Base-by-base conservation (phyloP, 768 basidiomycete genomes). In the Pluteus cervinus region DNA sequence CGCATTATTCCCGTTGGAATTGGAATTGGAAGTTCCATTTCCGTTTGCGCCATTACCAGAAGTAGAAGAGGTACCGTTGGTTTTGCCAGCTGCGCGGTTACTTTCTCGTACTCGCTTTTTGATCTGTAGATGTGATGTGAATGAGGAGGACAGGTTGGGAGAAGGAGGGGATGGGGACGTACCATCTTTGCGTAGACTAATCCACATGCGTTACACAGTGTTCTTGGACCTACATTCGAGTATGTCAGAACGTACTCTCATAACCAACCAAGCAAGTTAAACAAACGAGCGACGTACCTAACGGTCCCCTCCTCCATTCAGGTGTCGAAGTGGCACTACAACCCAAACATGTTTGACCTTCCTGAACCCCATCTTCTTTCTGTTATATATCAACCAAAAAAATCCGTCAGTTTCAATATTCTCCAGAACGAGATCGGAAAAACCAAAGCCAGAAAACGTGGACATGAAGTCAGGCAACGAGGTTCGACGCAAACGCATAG, bases 111-210 rank as follows among this genome's bases (percentile, higher is more conserved):
- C 53, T 15, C 62, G 55, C 40, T 61, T 63, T 46, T 58, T 62
- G 36, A 62, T 58, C 62, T 60, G 37, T 20, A 28, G 39, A 31
- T 12, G 24, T 35, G 21, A 29, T 9, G 39, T 18, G 44, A 34
- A 37, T 14, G 41, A 32, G 30, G 30, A 11, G 21, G 7, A 9
- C 14, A 25, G 8, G 16, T 16, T 2, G 8, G 12, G 16, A 12
- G 24, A 35, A 23, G 15, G 20, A 32, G 15, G 15, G 30, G 30
- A 7, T 14, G 14, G 18, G 12, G 17, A 70, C 79, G 54, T 57
- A 87, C 85, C 58, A 88, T 68, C 64, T 89, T 89, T 38, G 86
- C 86, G 57, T 86, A 89, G 42, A 89, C 86, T 46, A 89, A 74
- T 37, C 86, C 86, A 58, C 86, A 89, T 8, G 86, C 86, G 55